A percentile compares a stretch with the other conserved stretches of the same genome.
Evolutionary conservation across 805 yeast species (phyloP).

Genomic region (Candida parachauliodes): DNA sequence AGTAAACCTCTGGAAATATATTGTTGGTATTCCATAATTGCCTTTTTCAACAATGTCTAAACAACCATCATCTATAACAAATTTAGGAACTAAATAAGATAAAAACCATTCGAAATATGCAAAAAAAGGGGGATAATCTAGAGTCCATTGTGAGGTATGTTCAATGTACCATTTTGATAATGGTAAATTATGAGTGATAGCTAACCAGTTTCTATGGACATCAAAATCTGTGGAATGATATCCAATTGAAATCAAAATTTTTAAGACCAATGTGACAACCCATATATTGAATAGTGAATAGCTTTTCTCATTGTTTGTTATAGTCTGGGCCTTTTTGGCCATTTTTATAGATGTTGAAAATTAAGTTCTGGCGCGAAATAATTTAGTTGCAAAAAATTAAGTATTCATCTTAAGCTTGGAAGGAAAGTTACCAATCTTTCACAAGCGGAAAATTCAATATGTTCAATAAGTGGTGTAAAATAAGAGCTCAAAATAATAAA

Average conservation of each 20-base stretch:
- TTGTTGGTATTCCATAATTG: slow-evolving; percentile 69
- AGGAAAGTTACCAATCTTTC: too few relatives aligned
- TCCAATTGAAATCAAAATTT: slow-evolving; percentile 44
- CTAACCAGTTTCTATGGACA: slow-evolving; percentile 96
- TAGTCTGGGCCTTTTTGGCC: slow-evolving; percentile 2
- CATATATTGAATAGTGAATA: slow-evolving; percentile 34
- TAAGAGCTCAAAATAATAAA: too few relatives aligned
- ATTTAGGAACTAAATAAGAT: slow-evolving; percentile 63
- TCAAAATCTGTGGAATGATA: slow-evolving; percentile 96
- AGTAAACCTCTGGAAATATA: slow-evolving; percentile 75
- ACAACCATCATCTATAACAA: slow-evolving; percentile 71
- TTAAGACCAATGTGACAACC: slow-evolving; percentile 32
- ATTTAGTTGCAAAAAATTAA: too few relatives aligned
- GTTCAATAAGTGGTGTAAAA: too few relatives aligned
- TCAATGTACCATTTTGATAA: slow-evolving; percentile 80
- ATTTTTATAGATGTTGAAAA: slow-evolving; percentile 1
- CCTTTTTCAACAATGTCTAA: slow-evolving; percentile 66
- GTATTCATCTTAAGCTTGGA: too few relatives aligned
- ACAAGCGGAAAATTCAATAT: too few relatives aligned
- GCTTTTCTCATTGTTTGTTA: neutral
- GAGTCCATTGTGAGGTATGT: slow-evolving; percentile 79
- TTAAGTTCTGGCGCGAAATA: neutral
- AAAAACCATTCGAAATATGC: slow-evolving; percentile 90
- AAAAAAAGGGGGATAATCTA: slow-evolving; percentile 96
- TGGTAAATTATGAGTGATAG: slow-evolving; percentile 78